Percentiles rank a stretch among this genome's conserved stretches.
Conservation (phyloP, 129 eudicot genomes). For the Artemisia tridentata region DNA sequence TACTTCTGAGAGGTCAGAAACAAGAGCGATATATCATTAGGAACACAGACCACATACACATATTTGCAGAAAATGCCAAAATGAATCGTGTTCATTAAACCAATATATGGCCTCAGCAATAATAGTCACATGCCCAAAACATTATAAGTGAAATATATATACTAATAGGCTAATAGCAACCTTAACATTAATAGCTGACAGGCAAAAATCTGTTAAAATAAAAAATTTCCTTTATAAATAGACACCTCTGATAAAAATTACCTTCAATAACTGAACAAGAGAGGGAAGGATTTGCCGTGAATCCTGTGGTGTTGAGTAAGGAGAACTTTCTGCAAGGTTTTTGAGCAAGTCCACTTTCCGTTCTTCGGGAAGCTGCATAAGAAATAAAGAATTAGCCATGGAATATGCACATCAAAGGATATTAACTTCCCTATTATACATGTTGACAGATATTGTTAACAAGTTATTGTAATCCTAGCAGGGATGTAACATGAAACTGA, state of each 20-base stretch:
- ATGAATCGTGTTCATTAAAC: neutral
- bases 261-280: slow-evolving; percentile 72
- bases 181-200: too few relatives aligned
- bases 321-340: slow-evolving; percentile 86
- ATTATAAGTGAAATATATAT: too few relatives aligned
- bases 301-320: slow-evolving; percentile 74
- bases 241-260: neutral
- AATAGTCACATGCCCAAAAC: too few relatives aligned
- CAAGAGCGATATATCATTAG: neutral
- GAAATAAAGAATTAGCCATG: neutral
- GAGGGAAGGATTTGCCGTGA: slow-evolving; percentile 80
- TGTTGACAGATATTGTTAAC: too few relatives aligned
- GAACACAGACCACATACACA: neutral
- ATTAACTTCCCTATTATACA: too few relatives aligned
- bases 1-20: slow-evolving; percentile 46
- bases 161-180: too few relatives aligned
- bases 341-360: slow-evolving; percentile 80
- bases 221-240: neutral
- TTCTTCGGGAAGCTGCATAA: slow-evolving; percentile 67
- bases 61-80: neutral
- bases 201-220: too few relatives aligned
- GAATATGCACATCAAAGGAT: neutral
- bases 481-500: too few relatives aligned
- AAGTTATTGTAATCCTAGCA: too few relatives aligned
- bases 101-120: too few relatives aligned